Evolutionary conservation across 108 stramenopile genomes (phyloP).

Genomic region (Pseudonitzschia delicatissima): DNA sequence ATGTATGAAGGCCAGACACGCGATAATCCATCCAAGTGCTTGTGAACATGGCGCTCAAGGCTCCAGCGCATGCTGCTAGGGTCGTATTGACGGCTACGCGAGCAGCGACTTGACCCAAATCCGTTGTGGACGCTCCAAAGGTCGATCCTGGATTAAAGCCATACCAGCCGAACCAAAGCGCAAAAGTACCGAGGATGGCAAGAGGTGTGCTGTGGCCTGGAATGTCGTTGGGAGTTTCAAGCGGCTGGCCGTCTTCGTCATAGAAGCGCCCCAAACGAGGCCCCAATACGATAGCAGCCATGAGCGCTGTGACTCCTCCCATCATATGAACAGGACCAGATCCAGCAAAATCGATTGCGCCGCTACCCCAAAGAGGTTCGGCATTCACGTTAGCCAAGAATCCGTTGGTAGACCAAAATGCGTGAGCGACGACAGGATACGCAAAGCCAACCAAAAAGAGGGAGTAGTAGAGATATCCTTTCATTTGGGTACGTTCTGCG

Average conservation of each 20-base stretch:
- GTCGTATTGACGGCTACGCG: slow-evolving; percentile 85
- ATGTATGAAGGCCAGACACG: slow-evolving; percentile 45
- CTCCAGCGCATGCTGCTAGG: slow-evolving; percentile 54
- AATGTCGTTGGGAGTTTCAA: slow-evolving; percentile 56
- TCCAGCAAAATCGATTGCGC: slow-evolving; percentile 90
- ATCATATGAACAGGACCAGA: slow-evolving; percentile 89
- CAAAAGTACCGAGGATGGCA: slow-evolving; percentile 44
- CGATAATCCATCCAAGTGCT: slow-evolving; percentile 37
- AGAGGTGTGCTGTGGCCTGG: slow-evolving; percentile 53
- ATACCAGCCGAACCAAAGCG: slow-evolving; percentile 93
- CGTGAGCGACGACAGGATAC: slow-evolving; percentile 84
- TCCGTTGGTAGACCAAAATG: slow-evolving; percentile 73
- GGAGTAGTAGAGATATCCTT: slow-evolving; percentile 77
- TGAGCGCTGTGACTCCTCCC: slow-evolving; percentile 81
- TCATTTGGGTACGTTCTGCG: slow-evolving; percentile 88
- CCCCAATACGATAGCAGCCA: slow-evolving; percentile 75
- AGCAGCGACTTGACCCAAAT: slow-evolving; percentile 47
- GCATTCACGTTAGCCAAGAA: slow-evolving; percentile 48
- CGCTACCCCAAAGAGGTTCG: slow-evolving; percentile 59
- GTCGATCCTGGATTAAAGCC: slow-evolving; percentile 93
- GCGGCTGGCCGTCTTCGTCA: slow-evolving; percentile 59
- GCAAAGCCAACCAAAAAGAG: slow-evolving; percentile 73
- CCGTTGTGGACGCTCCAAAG: slow-evolving; percentile 38
- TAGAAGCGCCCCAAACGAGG: slow-evolving; percentile 85
- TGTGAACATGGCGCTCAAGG: slow-evolving; percentile 63